These are phyloP conservation scores for Trametes cinnabarina DNA, from an alignment of 768 basidiomycete genomes.

Conservation along the genomic window DNA sequence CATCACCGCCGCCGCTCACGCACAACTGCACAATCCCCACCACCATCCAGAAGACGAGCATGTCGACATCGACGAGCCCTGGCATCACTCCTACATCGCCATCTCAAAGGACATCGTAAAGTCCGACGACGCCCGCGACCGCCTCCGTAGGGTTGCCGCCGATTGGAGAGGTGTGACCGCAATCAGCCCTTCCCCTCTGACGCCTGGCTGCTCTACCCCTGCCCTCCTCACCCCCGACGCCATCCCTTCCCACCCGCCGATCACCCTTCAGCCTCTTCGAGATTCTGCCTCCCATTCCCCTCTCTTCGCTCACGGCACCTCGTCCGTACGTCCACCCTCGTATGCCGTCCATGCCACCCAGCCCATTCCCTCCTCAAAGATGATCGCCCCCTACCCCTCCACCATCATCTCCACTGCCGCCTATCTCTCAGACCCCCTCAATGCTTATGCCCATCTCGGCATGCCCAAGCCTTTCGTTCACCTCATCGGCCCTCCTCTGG, in stretches of 20 bases:
- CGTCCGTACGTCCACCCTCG: conserved; percentile 50
- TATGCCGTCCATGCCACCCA: conserved; percentile 66
- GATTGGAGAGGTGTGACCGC: conserved; percentile 72
- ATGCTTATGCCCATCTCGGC: conserved; percentile 81
- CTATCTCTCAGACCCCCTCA: conserved; percentile 79
- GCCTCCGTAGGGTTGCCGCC: conserved; percentile 56
- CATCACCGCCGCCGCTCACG: conserved; percentile 27
- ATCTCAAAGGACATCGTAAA: conserved; percentile 47
- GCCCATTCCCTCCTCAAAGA: conserved; percentile 49
- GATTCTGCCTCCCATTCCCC: conserved; percentile 34
- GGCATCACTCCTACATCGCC: conserved; percentile 44
- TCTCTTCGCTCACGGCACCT: conserved; percentile 31
- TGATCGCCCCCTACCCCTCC: conserved; percentile 64
- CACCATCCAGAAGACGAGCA: conserved; percentile 42
- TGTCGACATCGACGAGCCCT: conserved; percentile 48
- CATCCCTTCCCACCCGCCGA: conserved; percentile 26
- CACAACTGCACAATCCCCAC: not conserved
- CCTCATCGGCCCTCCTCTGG: conserved; percentile 71
- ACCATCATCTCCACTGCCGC: conserved; percentile 61
- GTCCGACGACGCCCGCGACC: conserved; percentile 43
- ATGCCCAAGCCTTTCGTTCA: conserved; percentile 85
- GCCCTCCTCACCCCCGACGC: conserved; percentile 33
- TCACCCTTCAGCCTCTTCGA: conserved; percentile 33
- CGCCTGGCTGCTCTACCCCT: conserved; percentile 34
- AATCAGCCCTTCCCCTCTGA: conserved; percentile 30